phyloP scores from a whole-genome alignment of 805 yeast species.

The Martiniozyma abietophila region DNA sequence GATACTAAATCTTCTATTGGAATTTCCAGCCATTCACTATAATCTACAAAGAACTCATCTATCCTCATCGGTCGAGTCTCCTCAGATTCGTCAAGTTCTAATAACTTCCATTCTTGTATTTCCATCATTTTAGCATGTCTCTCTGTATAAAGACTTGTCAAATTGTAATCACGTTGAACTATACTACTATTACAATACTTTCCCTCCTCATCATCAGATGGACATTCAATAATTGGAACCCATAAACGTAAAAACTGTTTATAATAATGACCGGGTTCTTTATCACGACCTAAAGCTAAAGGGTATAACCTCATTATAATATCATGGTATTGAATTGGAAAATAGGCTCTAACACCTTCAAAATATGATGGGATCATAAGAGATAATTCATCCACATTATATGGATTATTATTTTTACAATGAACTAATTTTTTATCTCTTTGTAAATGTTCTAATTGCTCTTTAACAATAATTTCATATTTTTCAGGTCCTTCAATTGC shows the following conservation, averaged over 20 bases:
- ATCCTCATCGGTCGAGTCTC: slow-evolving; percentile 22
- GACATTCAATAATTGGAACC: slow-evolving; percentile 30
- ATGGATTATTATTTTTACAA: slow-evolving; percentile 47
- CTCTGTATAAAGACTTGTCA: slow-evolving; percentile 23
- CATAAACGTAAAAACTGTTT: slow-evolving; percentile 48
- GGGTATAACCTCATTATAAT: slow-evolving; percentile 43
- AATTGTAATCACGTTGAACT: slow-evolving; percentile 23
- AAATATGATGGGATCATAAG: slow-evolving; percentile 47
- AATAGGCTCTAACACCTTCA: slow-evolving; percentile 45
- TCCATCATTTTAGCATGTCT: slow-evolving; percentile 17
- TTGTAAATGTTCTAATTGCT: slow-evolving; percentile 25
- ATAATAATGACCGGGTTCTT: slow-evolving; percentile 34
- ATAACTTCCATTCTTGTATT: slow-evolving; percentile 4
- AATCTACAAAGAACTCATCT: slow-evolving; percentile 20
- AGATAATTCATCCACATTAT: slow-evolving; percentile 36
- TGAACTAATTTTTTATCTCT: slow-evolving; percentile 15
- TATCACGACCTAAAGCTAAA: slow-evolving; percentile 21
- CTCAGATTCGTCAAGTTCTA: slow-evolving; percentile 11
- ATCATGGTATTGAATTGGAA: slow-evolving; percentile 33
- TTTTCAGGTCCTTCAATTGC: slow-evolving; percentile 40
- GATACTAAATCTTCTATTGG: slow-evolving; percentile 5
- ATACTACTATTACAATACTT: slow-evolving; percentile 23
- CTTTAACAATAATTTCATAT: slow-evolving; percentile 6
- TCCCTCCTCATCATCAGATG: slow-evolving; percentile 13
- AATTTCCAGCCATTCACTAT: slow-evolving; percentile 15